phyloP scores from a whole-genome alignment of 2,329 filamentous ascomycete genomes.

The Scedosporium apiospermum region DNA sequence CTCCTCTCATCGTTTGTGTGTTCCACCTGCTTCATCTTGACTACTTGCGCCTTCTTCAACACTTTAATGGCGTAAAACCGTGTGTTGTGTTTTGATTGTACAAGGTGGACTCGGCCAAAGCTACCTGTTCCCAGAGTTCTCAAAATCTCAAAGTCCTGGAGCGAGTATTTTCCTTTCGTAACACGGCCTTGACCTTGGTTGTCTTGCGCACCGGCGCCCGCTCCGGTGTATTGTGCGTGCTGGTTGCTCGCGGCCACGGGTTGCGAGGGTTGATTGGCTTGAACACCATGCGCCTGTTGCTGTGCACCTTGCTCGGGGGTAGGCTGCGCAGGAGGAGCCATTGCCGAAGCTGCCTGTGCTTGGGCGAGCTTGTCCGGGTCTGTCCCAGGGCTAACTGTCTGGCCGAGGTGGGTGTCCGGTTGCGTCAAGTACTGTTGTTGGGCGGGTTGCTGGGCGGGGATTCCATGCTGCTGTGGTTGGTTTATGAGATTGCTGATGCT shows the following conservation, averaged over 20 bases:
- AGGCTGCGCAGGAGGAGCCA: not conserved
- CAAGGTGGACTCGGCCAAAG: conserved; percentile 91
- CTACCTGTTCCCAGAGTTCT: conserved; percentile 92
- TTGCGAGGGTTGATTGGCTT: conserved; percentile 5
- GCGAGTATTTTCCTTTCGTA: conserved; percentile 95
- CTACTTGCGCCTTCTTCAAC: conserved; percentile 94
- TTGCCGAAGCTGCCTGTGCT: conserved; percentile 17
- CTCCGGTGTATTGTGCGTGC: not conserved
- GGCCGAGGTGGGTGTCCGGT: not conserved
- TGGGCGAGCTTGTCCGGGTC: conserved; percentile 26
- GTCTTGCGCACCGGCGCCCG: not conserved
- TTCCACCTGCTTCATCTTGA: conserved; percentile 99
- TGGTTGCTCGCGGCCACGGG: not conserved
- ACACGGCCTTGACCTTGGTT: conserved; percentile 40
- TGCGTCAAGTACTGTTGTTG: conserved; percentile 7
- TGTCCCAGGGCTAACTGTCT: conserved; percentile 26
- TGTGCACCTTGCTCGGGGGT: not conserved
- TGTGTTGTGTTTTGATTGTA: conserved; percentile 96
- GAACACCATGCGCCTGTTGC: not conserved
- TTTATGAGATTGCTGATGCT: conserved; percentile 82
- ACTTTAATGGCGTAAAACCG: conserved; percentile 98
- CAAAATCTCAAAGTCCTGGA: conserved; percentile 81
- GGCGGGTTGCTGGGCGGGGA: conserved; percentile 4
- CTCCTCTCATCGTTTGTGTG: conserved; percentile 96
- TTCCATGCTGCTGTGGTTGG: conserved; percentile 18